These are phyloP conservation scores for Aspergillus candidus DNA, from an alignment of 2,329 filamentous ascomycete genomes.

Conservation along the genomic window DNA sequence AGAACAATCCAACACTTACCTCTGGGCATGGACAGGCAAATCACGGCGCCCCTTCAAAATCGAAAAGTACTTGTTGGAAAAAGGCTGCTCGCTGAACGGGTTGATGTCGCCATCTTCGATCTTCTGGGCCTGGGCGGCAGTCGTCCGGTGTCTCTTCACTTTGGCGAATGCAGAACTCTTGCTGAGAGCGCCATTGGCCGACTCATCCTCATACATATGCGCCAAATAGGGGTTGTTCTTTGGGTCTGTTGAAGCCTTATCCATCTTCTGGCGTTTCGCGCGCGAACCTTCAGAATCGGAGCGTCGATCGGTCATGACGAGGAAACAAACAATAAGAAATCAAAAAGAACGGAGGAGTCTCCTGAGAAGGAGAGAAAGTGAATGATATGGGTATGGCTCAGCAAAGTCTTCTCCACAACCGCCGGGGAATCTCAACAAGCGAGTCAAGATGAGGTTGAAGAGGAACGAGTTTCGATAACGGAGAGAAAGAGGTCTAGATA, in stretches of 20 bases:
- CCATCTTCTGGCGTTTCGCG: conserved; percentile 52
- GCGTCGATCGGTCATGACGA: conserved; percentile 53
- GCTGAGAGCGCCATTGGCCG: conserved; percentile 19
- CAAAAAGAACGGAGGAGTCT: conserved; percentile 9
- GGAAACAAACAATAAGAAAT: conserved; percentile 10
- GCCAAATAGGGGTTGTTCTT: conserved; percentile 80
- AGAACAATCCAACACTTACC: conserved; percentile 46
- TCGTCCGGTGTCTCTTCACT: conserved; percentile 74
- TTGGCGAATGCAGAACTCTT: conserved; percentile 51
- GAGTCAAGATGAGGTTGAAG: no score
- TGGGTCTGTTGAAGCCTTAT: conserved; percentile 45
- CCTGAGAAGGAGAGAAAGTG: conserved; percentile 7
- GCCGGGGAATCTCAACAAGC: no score
- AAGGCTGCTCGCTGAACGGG: conserved; percentile 71
- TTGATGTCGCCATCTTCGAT: conserved; percentile 79
- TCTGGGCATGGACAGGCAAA: conserved; percentile 86
- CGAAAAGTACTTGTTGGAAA: conserved; percentile 80
- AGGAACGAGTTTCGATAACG: no score
- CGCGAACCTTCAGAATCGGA: conserved; percentile 46
- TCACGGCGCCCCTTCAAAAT: conserved; percentile 80
- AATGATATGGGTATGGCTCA: not conserved
- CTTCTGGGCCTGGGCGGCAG: conserved; percentile 62
- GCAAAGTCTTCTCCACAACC: no score
- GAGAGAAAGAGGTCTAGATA: no score
- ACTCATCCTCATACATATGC: conserved; percentile 66